Evolutionary conservation across 768 basidiomycete genomes (phyloP).

Genomic region (Suillus variegatus): DNA sequence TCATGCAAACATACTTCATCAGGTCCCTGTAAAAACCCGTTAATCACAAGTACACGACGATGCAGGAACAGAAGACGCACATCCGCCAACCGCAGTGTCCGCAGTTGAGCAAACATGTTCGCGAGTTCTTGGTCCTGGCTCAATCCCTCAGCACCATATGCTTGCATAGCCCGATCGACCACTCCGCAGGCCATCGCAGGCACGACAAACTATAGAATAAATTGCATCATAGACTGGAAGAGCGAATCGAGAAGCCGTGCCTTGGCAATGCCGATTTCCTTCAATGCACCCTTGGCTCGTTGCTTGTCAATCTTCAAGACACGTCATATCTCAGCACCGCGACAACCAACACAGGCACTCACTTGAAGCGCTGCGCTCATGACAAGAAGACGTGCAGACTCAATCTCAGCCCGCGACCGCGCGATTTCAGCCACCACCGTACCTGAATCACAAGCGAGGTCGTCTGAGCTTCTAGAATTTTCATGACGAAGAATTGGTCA

Average conservation of each 20-base stretch:
- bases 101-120: conserved; percentile 69
- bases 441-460: conserved; percentile 42
- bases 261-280: conserved; percentile 98
- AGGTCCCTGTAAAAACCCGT: conserved; percentile 55
- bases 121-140: conserved; percentile 89
- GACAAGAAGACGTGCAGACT: conserved; percentile 83
- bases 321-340: not conserved
- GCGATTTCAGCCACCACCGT: conserved; percentile 92
- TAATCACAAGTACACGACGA: conserved; percentile 3
- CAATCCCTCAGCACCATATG: conserved; percentile 95
- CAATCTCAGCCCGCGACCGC: conserved; percentile 90
- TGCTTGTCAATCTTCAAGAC: conserved; percentile 78
- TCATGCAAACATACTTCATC: conserved; percentile 57
- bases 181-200: conserved; percentile 88
- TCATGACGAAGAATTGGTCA: conserved; percentile 6
- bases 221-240: not conserved
- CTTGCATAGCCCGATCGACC: conserved; percentile 94
- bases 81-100: conserved; percentile 88
- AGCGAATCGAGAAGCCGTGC: conserved; percentile 39
- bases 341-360: conserved; percentile 13
- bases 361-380: conserved; percentile 89
- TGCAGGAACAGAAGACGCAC: conserved; percentile 42
- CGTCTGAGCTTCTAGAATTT: not conserved
- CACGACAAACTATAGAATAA: conserved; percentile 76
- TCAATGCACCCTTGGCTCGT: conserved; percentile 91